Percentiles rank a stretch among this genome's conserved stretches.
phyloP scores from a whole-genome alignment of 148 eudicot species.

The Hydrangea macrophylla region DNA sequence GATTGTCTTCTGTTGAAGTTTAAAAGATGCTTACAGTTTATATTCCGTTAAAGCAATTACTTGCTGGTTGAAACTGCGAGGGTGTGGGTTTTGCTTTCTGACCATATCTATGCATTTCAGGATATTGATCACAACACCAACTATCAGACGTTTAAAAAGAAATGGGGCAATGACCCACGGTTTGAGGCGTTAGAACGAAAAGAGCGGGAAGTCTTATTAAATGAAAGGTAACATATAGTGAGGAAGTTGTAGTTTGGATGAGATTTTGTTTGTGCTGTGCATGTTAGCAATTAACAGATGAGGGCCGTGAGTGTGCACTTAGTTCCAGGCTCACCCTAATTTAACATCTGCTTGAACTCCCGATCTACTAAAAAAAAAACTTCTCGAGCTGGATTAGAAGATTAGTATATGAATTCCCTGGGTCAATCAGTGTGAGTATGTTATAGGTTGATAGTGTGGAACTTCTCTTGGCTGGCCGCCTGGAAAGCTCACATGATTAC shows the following conservation, averaged over 20 bases:
- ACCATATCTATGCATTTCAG: slow-evolving; percentile 34
- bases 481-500: slow-evolving; percentile 4
- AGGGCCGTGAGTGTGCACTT: not conserved
- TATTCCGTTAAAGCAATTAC: not conserved
- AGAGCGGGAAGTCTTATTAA: slow-evolving; percentile 74
- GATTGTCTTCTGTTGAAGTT: slow-evolving; percentile 24
- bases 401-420: no score
- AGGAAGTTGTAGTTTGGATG: slow-evolving; percentile 10
- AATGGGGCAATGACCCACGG: slow-evolving; percentile 87
- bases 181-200: slow-evolving; percentile 84
- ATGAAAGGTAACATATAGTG: slow-evolving; percentile 67
- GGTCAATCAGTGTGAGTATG: not conserved
- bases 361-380: no score
- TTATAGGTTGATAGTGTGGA: not conserved
- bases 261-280: not conserved
- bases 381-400: no score
- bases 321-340: no score
- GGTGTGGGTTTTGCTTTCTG: slow-evolving; percentile 10
- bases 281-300: not conserved
- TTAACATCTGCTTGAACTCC: no score
- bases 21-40: slow-evolving; percentile 12
- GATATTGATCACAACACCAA: slow-evolving; percentile 73
- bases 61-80: slow-evolving; percentile 4
- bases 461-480: not conserved
- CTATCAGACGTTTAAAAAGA: slow-evolving; percentile 77